phyloP scores from a whole-genome alignment of 1,284 basidiomycete genomes.

The Limonomyces culmigenus region DNA sequence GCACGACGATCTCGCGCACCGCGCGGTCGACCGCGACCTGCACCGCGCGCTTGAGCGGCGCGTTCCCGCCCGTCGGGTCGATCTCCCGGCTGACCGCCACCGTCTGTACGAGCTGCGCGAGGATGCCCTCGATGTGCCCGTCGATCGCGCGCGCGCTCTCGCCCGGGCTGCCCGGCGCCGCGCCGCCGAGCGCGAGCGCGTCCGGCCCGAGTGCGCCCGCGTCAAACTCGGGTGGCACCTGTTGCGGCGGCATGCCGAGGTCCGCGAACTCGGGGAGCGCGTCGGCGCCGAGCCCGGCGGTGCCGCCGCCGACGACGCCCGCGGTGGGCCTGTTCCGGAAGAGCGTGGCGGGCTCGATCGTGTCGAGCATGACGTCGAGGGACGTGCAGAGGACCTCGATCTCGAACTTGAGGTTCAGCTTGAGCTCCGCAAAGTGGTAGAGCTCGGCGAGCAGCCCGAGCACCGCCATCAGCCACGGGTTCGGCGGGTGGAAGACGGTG shows the following conservation, averaged over 20 bases:
- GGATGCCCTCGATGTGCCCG: constrained; percentile 62
- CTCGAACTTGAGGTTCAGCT: constrained; percentile 96
- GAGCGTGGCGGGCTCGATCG: constrained; percentile 73
- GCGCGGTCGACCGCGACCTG: constrained; percentile 88
- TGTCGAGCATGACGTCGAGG: constrained; percentile 77
- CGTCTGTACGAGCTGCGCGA: constrained; percentile 55
- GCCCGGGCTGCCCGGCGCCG: constrained; percentile 36
- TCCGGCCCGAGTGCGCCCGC: constrained; percentile 47
- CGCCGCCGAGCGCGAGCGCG: constrained; percentile 32
- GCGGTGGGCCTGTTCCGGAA: constrained; percentile 56
- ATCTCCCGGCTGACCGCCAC: constrained; percentile 70
- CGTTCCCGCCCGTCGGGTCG: constrained; percentile 59
- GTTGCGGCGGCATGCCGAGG: constrained; percentile 54
- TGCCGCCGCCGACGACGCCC: too few relatives aligned
- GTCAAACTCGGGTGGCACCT: too few relatives aligned
- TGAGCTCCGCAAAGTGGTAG: constrained; percentile 93
- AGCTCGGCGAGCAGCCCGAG: constrained; percentile 86
- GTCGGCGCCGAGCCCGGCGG: constrained; percentile 30
- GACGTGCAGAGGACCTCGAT: constrained; percentile 95
- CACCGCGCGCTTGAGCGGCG: constrained; percentile 81
- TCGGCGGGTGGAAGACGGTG: constrained; percentile 87
- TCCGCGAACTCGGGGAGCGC: constrained; percentile 46
- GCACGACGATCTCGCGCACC: constrained; percentile 88
- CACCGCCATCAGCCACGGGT: constrained; percentile 97
- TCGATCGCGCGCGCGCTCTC: constrained; percentile 48